These are phyloP conservation scores for Sutorius australiensis DNA, from an alignment of 768 basidiomycete species.

Conservation along the genomic window DNA sequence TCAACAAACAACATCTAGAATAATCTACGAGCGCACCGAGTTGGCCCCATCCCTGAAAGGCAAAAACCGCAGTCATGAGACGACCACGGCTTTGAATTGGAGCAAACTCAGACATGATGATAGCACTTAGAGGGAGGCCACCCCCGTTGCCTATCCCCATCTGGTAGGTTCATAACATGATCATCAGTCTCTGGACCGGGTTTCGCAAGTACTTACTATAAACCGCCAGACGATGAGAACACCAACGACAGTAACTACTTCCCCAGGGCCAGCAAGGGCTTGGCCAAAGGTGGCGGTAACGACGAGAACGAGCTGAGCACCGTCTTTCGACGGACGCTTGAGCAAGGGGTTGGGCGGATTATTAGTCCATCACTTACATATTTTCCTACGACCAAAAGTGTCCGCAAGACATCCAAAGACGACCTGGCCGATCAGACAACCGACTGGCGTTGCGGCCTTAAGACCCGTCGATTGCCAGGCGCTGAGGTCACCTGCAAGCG, in stretches of 20 bases:
- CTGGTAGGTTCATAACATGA: constrained; percentile 25
- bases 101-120: constrained; percentile 89
- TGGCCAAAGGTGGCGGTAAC: constrained; percentile 76
- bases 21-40: constrained; percentile 44
- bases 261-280: constrained; percentile 61
- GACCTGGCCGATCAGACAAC: constrained; percentile 69
- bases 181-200: background rate
- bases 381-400: constrained; percentile 66
- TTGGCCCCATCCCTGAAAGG: constrained; percentile 88
- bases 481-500: constrained; percentile 31
- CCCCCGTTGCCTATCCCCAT: constrained; percentile 85
- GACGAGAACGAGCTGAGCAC: constrained; percentile 64
- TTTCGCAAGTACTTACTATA: constrained; percentile 38
- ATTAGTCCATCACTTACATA: constrained; percentile 53
- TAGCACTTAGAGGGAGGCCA: constrained; percentile 78
- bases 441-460: constrained; percentile 73
- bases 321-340: constrained; percentile 32
- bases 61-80: constrained; percentile 86
- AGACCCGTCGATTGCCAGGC: constrained; percentile 70
- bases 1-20: background rate
- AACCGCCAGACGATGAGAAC: constrained; percentile 82
- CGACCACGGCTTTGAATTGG: constrained; percentile 72
- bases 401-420: constrained; percentile 78
- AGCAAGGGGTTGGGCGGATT: background rate
- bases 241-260: constrained; percentile 62